Conservation (phyloP, 176 grass and related monocot species). For the Carex pumila region DNA sequence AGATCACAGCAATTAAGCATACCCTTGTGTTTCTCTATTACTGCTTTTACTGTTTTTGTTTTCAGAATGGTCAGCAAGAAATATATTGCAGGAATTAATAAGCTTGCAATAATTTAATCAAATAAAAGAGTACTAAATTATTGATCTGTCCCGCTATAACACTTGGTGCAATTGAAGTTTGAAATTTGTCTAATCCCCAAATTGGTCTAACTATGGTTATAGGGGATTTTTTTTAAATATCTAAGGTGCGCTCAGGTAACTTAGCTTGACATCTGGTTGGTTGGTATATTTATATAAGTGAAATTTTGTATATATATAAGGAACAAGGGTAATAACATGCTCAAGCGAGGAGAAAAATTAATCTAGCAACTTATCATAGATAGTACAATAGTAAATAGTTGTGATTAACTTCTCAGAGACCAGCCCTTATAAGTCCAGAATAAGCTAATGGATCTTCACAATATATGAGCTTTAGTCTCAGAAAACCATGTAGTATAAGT, state of each 20-base stretch:
- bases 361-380: background rate
- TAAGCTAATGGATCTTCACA: background rate
- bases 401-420: background rate
- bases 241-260: background rate
- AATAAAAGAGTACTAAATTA: background rate
- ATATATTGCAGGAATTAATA: background rate
- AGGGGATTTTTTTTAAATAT: background rate
- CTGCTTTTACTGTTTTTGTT: background rate
- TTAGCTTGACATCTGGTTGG: background rate
- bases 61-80: background rate
- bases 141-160: background rate
- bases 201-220: background rate
- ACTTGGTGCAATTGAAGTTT: background rate
- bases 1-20: slow-evolving; percentile 15
- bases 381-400: background rate
- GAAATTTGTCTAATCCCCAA: background rate
- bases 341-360: background rate
- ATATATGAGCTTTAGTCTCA: background rate
- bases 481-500: background rate
- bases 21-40: background rate
- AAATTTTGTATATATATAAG: background rate
- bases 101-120: background rate
- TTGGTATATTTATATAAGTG: background rate
- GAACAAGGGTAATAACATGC: background rate
- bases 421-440: background rate